Evolutionary conservation across 257 asterid genomes (phyloP), one percentile per base, ranked within the genome.

Genomic region (Solanum arcanum): DNA sequence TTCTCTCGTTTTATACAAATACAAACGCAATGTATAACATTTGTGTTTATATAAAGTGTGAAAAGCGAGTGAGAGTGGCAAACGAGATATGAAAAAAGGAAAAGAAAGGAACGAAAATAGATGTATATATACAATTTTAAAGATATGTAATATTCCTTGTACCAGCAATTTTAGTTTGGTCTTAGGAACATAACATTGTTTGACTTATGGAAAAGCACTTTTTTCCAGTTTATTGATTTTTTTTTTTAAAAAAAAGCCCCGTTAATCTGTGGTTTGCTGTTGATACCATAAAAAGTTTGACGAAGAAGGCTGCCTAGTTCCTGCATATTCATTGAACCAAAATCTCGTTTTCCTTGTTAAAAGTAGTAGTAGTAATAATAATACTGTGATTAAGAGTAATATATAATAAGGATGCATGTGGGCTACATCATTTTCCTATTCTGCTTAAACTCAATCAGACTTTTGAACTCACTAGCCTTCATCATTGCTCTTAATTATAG

Each of bases 371-470:
- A 42, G 16, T 16, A 77, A 77, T 77, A 77, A 25, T 78, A 59
- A 46, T 27, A 77, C 20, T 47, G 25, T 8, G 62, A 77, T 77
- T 42, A 77, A 77, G 39, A n/a, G 59, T 7, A 76, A 35, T 12
- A 76, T 33, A 76, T 76, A 78, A 46, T 52, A 15, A 81, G 21
- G 76, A 62, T 74, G 86, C 87, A 89, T 86, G 90, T 83, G 90
- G 83, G 66, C 14, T 69, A 35, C 7, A 70, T 56, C 13, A 37
- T 86, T 29, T 70, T 83, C 23, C 29, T 31, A 12, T 35, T 86
- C 83, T 42, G 69, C n/a, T 78, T 3, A 15, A 25, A 37, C 41
- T 73, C 27, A 20, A 69, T 78, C 3, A 1, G 2, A 47, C 41
- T 78, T 78, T 25, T 46, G 35, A 78, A 78, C 66, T 75, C 56